These are phyloP conservation scores for Trichoderma reesei DNA, from an alignment of 495 filamentous ascomycete species.

Conservation along the genomic window DNA sequence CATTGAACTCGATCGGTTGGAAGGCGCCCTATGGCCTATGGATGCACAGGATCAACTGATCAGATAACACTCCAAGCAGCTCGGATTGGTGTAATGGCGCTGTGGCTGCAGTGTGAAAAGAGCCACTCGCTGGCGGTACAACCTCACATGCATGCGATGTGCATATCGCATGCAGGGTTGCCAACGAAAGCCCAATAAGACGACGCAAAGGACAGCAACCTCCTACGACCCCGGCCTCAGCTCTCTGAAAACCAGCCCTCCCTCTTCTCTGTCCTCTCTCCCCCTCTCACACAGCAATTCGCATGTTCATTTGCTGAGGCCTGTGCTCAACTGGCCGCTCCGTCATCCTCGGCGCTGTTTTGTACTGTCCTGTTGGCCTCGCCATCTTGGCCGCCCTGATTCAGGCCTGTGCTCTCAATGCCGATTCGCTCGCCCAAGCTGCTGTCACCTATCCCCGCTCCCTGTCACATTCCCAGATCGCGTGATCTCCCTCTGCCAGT, in stretches of 20 bases:
- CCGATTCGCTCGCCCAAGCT: background rate
- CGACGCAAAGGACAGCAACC: background rate
- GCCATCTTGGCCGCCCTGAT: background rate
- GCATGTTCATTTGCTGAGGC: background rate
- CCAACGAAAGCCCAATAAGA: background rate
- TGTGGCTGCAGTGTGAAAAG: background rate
- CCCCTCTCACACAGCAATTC: background rate
- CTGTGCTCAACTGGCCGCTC: background rate
- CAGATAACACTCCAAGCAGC: no score
- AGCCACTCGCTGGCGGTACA: background rate
- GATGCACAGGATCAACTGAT: no score
- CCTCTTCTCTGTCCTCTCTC: background rate
- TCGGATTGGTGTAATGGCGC: background rate
- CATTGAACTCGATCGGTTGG: no score
- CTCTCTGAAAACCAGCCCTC: background rate
- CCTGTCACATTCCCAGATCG: background rate
- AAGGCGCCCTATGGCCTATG: background rate
- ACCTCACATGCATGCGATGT: background rate
- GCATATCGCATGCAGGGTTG: background rate
- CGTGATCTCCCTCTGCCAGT: background rate
- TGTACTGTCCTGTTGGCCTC: background rate
- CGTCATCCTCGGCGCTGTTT: background rate
- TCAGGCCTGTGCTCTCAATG: background rate
- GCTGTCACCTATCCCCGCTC: background rate
- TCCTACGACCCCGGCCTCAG: background rate